phyloP scores from a whole-genome alignment of 1,284 basidiomycete genomes.

The Waitea zeae region DNA sequence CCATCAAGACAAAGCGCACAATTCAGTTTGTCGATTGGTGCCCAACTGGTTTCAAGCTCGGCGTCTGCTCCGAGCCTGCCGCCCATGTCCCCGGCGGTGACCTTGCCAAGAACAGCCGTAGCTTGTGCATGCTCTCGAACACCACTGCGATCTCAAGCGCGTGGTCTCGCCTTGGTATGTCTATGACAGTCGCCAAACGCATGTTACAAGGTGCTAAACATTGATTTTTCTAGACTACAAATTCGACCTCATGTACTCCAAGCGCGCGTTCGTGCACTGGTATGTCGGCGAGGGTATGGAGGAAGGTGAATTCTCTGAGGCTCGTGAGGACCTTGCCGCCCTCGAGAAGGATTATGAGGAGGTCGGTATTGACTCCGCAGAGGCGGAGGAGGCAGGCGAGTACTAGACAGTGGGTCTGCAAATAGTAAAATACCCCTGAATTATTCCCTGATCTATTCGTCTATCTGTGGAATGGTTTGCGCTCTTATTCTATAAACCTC shows the following conservation, averaged over 20 bases:
- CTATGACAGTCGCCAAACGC: no score
- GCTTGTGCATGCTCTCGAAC: conserved; percentile 80
- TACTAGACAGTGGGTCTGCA: no score
- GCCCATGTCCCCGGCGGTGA: conserved; percentile 88
- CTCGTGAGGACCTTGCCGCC: conserved; percentile 91
- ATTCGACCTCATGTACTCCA: conserved; percentile 91
- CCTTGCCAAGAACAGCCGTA: conserved; percentile 86
- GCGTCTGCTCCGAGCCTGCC: conserved; percentile 93
- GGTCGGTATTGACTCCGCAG: conserved; percentile 83
- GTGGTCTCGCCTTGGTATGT: conserved; percentile 76
- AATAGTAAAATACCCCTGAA: no score
- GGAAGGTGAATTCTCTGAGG: conserved; percentile 93
- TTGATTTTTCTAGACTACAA: no score
- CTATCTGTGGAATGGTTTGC: no score
- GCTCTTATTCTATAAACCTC: no score
- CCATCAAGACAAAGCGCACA: conserved; percentile 92
- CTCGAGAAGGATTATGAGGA: conserved; percentile 96
- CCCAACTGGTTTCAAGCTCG: conserved; percentile 91
- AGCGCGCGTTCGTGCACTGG: conserved; percentile 87
- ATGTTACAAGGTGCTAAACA: no score
- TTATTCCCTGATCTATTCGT: no score
- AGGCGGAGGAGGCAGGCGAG: conserved; percentile 66
- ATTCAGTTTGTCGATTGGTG: conserved; percentile 99
- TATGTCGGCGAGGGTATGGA: conserved; percentile 99
- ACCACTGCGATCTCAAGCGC: conserved; percentile 91